A percentile compares a stretch with the other conserved stretches of the same genome.
phyloP scores from a whole-genome alignment of 1,284 basidiomycete genomes.

The Macrocybe sp. region DNA sequence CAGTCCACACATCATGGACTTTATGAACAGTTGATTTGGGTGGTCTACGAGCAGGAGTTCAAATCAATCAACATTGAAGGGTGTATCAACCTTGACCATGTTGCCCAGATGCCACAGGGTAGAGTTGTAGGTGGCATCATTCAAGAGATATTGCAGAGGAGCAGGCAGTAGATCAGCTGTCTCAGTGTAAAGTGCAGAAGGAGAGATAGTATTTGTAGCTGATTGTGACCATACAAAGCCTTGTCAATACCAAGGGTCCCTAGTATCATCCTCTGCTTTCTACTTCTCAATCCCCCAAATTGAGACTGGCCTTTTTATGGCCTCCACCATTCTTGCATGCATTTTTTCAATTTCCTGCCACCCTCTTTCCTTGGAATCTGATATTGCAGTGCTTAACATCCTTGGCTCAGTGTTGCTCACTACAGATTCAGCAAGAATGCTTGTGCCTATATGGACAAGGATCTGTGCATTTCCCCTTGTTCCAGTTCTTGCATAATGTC shows the following conservation, averaged over 20 bases:
- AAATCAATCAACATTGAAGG: background rate
- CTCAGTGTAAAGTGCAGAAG: background rate
- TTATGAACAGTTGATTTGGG: background rate
- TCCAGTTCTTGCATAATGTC: conserved; percentile 6
- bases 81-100: too few relatives aligned
- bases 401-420: conserved; percentile 14
- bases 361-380: background rate
- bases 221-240: too few relatives aligned
- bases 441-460: conserved; percentile 2
- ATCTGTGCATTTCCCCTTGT: background rate
- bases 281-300: background rate
- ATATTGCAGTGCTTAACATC: background rate
- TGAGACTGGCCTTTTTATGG: background rate
- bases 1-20: background rate
- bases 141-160: conserved; percentile 3
- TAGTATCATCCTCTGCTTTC: background rate
- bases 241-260: background rate
- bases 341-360: too few relatives aligned
- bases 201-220: background rate
- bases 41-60: background rate
- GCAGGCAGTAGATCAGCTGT: background rate
- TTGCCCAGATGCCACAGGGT: background rate
- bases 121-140: background rate
- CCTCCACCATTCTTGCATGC: background rate
- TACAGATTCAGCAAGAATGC: conserved; percentile 6